Evolutionary conservation across 2,329 filamentous ascomycete genomes (phyloP).

Genomic region (Trichoderma sp.): DNA sequence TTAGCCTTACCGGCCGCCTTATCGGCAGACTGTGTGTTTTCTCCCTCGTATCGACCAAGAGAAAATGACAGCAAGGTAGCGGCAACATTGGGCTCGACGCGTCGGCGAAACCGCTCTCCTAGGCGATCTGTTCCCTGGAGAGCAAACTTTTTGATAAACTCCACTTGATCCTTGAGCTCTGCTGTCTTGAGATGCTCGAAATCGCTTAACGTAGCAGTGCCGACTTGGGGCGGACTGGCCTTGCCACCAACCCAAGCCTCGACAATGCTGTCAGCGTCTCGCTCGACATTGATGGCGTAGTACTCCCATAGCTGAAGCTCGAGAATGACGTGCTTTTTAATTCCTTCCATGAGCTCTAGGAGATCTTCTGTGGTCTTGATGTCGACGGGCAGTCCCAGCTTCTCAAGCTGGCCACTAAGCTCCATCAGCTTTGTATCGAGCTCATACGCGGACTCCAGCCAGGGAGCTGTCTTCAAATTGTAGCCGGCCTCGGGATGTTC

Average conservation of each 20-base stretch:
- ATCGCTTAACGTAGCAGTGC: constrained; percentile 10
- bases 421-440: constrained; percentile 66
- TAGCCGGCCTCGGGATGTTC: constrained; percentile 95
- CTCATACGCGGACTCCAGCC: constrained; percentile 63
- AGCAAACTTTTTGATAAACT: constrained; percentile 66
- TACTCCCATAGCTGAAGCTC: constrained; percentile 87
- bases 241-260: constrained; percentile 68
- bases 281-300: constrained; percentile 79
- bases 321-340: constrained; percentile 77
- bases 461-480: constrained; percentile 86
- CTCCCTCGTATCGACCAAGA: constrained; percentile 61
- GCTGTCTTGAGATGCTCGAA: constrained; percentile 49
- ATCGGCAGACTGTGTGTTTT: constrained; percentile 44
- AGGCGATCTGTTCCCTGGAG: constrained; percentile 70
- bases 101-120: constrained; percentile 74
- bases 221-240: constrained; percentile 51
- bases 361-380: constrained; percentile 71
- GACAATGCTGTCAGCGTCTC: constrained; percentile 65
- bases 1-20: constrained; percentile 52
- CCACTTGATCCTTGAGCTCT: constrained; percentile 50
- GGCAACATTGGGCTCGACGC: constrained; percentile 65
- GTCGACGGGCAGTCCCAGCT: constrained; percentile 72
- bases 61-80: constrained; percentile 51
- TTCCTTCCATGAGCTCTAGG: constrained; percentile 74
- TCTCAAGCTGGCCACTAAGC: constrained; percentile 70